These are phyloP conservation scores for Russula compacta DNA, from an alignment of 768 basidiomycete species.

Conservation along the genomic window DNA sequence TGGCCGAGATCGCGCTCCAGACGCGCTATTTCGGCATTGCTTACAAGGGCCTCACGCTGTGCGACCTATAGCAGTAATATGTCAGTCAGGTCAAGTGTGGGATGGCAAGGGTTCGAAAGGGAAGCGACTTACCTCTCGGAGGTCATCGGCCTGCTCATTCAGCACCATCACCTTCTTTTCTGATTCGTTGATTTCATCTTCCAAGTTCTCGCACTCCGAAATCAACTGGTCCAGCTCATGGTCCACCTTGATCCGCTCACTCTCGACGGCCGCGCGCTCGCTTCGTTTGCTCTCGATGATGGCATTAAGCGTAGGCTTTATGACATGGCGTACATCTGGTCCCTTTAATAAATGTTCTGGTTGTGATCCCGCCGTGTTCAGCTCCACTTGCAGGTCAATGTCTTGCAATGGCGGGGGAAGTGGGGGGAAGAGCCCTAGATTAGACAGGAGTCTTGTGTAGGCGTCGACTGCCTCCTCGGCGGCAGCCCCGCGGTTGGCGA, in stretches of 20 bases:
- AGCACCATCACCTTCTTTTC: conserved; percentile 64
- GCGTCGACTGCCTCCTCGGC: conserved; percentile 76
- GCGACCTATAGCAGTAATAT: conserved; percentile 42
- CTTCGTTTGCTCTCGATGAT: conserved; percentile 65
- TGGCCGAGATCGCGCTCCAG: conserved; percentile 66
- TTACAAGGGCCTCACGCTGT: conserved; percentile 63
- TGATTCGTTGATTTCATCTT: conserved; percentile 64
- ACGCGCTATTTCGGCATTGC: conserved; percentile 54
- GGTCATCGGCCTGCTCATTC: conserved; percentile 69
- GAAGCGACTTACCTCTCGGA: conserved; percentile 56
- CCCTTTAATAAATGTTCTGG: conserved; percentile 60
- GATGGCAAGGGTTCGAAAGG: not conserved
- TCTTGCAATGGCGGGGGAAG: conserved; percentile 62
- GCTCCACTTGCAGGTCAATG: conserved; percentile 68
- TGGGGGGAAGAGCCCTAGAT: conserved; percentile 69
- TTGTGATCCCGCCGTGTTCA: conserved; percentile 70
- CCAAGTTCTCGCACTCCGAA: conserved; percentile 70
- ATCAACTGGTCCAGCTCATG: conserved; percentile 74
- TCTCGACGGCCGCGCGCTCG: conserved; percentile 62
- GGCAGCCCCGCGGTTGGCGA: conserved; percentile 67
- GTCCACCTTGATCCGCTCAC: conserved; percentile 70
- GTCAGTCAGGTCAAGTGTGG: not conserved
- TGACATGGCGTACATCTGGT: conserved; percentile 56
- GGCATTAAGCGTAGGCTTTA: conserved; percentile 68
- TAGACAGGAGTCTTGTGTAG: conserved; percentile 67